Conservation (phyloP, 352 stramenopile species). For the Phytophthora meadii region DNA sequence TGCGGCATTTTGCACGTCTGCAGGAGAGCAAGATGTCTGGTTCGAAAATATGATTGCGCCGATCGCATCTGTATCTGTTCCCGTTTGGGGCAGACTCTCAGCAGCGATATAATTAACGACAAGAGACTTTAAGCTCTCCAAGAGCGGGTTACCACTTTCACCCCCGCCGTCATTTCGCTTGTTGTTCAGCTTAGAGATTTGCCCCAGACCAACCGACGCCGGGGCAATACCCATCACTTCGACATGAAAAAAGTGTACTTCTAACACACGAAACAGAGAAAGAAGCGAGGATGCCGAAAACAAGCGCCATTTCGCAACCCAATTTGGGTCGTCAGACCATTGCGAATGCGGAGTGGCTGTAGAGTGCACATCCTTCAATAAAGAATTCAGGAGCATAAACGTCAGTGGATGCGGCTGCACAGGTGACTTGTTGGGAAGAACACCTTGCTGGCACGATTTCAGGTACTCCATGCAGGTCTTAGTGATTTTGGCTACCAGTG, state of each 20-base stretch:
- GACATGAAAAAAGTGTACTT: constrained; percentile 88
- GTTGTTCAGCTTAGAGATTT: constrained; percentile 42
- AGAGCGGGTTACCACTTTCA: constrained; percentile 60
- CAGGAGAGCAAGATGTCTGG: constrained; percentile 31
- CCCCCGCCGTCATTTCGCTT: constrained; percentile 24
- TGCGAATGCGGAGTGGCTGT: constrained; percentile 18
- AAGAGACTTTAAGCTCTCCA: constrained; percentile 75
- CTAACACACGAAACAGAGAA: constrained; percentile 72
- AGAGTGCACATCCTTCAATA: constrained; percentile 65
- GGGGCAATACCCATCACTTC: constrained; percentile 79
- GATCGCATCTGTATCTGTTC: constrained; percentile 42
- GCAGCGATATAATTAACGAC: constrained; percentile 60
- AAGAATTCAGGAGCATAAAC: constrained; percentile 90
- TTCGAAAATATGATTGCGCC: constrained; percentile 52
- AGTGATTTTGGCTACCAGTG: constrained; percentile 67
- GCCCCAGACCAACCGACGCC: constrained; percentile 84
- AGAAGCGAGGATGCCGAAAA: constrained; percentile 69
- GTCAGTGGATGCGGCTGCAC: constrained; percentile 86
- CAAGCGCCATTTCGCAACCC: constrained; percentile 63
- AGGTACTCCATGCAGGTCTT: constrained; percentile 81
- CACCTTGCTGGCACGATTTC: constrained; percentile 66
- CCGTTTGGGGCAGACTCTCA: constrained; percentile 20
- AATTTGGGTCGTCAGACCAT: constrained; percentile 26
- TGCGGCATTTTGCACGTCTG: constrained; percentile 52
- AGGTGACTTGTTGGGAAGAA: constrained; percentile 67